Base-by-base conservation (phyloP, 1,139 yeast genomes). In the Pichia sorboxylosa region DNA sequence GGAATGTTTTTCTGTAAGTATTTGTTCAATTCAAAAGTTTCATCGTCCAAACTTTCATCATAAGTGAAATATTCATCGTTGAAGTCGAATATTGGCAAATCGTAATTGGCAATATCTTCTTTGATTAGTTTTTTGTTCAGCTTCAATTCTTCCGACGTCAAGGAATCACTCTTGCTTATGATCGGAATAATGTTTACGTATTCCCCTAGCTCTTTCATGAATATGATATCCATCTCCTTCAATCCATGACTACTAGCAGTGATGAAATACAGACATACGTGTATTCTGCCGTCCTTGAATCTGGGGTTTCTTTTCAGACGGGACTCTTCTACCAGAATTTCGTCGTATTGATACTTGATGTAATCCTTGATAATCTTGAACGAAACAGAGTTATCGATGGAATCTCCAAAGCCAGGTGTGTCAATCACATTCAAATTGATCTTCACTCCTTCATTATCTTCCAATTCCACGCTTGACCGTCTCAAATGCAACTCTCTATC, bases 151-250 rank as follows among this genome's bases (percentile, higher is more conserved):
- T 66, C 64, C 26, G 69, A 66, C 1, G 96, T 87, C 51, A 90
- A 65, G 1, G 94, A 74, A 54, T 90, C 98, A 3, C 95, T 78
- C 51, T 83, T 83, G 35, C 85, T 70, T 40, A 90, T 72, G 28
- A 87, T 81, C 4, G 98, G 98, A 35, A 90, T 72, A 32, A 90
- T 71, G 52, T 90, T 90, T 31, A 82, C 95, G 47, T 83, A 70
- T 27, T 76, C 71, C 13, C 94, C 78, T 42, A 90, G 64, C 34
- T 75, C 65, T 54, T 68, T 75, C 74, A 90, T 81, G 42, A 87
- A 69, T 46, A 71, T 81, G 37, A 87, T 70, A 48, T 80, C 92
- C 35, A 77, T 54, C 48, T 80, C 90, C 45, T 77, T 66, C 41
- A 80, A 61, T 1, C 90, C 90, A 51, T 80, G 90, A 15, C 90